These are phyloP conservation scores for Ogataea methanolica DNA, from an alignment of 805 yeast species.

Conservation along the genomic window DNA sequence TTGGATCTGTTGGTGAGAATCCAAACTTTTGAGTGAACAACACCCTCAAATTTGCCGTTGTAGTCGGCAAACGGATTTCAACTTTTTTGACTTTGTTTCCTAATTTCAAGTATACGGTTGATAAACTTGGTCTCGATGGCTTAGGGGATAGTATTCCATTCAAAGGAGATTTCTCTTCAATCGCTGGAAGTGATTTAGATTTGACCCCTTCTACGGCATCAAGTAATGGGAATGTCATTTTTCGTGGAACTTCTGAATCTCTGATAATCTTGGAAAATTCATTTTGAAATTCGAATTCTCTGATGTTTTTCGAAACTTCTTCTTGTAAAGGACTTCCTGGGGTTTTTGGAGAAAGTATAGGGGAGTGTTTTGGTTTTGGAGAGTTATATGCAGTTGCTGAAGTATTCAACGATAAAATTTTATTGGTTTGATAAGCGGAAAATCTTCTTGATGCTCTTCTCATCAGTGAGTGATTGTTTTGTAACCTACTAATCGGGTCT, in stretches of 20 bases:
- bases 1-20: conserved; percentile 51
- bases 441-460: conserved; percentile 91
- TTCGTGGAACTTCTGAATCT: conserved; percentile 22
- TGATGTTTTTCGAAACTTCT: conserved; percentile 21
- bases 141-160: background rate
- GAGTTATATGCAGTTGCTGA: conserved; percentile 4
- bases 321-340: conserved; percentile 21
- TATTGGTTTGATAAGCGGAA: conserved; percentile 73
- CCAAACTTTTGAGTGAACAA: conserved; percentile 85
- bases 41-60: conserved; percentile 54
- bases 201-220: background rate
- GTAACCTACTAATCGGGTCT: conserved; percentile 73
- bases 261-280: conserved; percentile 18
- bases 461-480: conserved; percentile 77
- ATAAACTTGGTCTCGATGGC: background rate
- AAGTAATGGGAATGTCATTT: conserved; percentile 9
- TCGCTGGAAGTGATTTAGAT: background rate
- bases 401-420: conserved; percentile 25
- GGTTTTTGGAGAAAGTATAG: no score
- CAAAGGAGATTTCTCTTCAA: background rate
- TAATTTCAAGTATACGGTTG: conserved; percentile 39
- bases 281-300: conserved; percentile 22
- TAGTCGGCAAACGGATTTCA: conserved; percentile 38
- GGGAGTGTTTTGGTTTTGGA: conserved; percentile 14
- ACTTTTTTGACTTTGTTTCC: conserved; percentile 55